Base-by-base conservation (phyloP, 176 grass and related monocot genomes). In the Saccharum officinarum region DNA sequence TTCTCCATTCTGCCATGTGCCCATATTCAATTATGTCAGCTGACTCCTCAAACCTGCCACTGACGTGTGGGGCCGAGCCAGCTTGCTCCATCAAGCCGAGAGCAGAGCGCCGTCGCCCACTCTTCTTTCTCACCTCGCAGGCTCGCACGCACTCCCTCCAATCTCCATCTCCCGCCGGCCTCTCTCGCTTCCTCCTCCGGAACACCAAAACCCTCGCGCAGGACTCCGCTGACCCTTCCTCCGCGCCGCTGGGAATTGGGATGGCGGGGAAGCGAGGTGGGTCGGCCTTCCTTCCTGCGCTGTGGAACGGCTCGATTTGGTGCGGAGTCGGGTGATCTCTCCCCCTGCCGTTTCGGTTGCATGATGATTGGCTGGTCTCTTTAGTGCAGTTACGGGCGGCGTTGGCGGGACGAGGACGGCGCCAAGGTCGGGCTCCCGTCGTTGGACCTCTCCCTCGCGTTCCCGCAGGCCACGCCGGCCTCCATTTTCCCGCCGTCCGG, bases 381-480 rank as follows among this genome's bases (percentile, higher is more conserved):
- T 2, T 0, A 2, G 20, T 69, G 74, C 74, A 87, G 78, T 17
- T 40, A 34, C 28, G 13, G 64, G 80, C 38, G 64, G 39, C 30
- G 72, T 63, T 10, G 39, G 30, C 49, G 15, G 31, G 80, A 77
- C 72, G 64, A 81, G 63, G 75, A 76, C 47, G 28, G 69, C 73
- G 44, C 86, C 28, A 84, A 55, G 71, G 60, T 77, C 71, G 82
- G 67, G 17, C 63, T 85, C 26, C 76, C 84, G 67, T 69, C 91
- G 80, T 28, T 91, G 42, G 82, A 89, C 18, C 50, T 93, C 50
- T 47, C 85, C 34, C 49, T 83, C 65, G 88, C 88, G 80, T 93
- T 93, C 82, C 88, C 92, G 37, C 88, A 93, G 74, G 92, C 78
- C 23, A 93, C 86, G 26, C 92, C 92, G 14, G 88, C 92, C 9